Base-by-base conservation (phyloP, 139 green algal species). In the Chlorella vulgaris region DNA sequence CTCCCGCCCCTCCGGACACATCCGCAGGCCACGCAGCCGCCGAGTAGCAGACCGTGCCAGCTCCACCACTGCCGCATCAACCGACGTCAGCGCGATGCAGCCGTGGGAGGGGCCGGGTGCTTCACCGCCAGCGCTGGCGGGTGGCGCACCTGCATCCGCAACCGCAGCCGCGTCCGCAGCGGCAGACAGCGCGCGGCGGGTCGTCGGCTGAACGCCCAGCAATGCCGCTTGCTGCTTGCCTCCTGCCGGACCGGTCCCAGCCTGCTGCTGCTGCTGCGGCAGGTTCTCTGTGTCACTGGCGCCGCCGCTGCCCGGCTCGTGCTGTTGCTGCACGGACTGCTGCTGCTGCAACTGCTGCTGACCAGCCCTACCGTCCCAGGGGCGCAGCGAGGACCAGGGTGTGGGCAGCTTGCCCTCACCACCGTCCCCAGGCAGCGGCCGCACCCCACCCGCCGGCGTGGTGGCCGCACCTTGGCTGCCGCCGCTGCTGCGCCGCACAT, bases 1-100 rank as follows among this genome's bases (percentile, higher is more conserved):
- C 74, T 91, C 86, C 33, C 42, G 61, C 28, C 82, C 77, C n/a
- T 86, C 65, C 0, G 86, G 33, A 36, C 80, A 89, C 75, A 89
- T 43, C n/a, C 71, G 73, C 50, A 88, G 47, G 13, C 84, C 84
- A 13, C 78, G 58, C 70, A 88, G 63, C 0, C 78, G 60, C 24
- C 60, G 38, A 26, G 33, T 38, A 22, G 84, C 84, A 3, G 71
- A 78, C 47, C 74, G 73, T 15, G 47, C 67, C 26, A 88, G 73
- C 19, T 77, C 79, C 4, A 68, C 28, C 35, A 88, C 63, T 0
- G 22, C 68, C 1, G n/a, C 28, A 18, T 78, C 78, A 29, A 78
- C 67, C 35, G 77, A 85, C 1, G 77, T 87, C 22, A 85, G 67
- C 28, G 69, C 50, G 28, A 87, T 70, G 31, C 65, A 80, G 51